Percentiles rank a stretch among this genome's conserved stretches.
Evolutionary conservation across 805 yeast genomes (phyloP).

Genomic region (Hanseniaspora osmophila): DNA sequence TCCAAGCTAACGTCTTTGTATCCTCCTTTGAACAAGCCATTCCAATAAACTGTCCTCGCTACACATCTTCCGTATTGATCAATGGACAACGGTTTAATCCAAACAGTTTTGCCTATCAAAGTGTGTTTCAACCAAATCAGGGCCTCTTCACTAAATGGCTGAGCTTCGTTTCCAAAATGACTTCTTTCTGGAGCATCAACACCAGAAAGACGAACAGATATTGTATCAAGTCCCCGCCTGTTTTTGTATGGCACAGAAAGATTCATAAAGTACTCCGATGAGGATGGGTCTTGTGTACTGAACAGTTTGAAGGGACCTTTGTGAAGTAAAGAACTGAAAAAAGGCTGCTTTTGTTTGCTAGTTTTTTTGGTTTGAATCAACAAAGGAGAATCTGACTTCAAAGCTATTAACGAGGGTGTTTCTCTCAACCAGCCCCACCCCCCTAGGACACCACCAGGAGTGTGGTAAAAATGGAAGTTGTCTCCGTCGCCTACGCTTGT

Average conservation of each 20-base stretch:
- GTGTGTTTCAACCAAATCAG: conserved; percentile 57
- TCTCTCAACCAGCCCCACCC: conserved; percentile 91
- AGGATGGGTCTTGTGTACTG: conserved; percentile 5
- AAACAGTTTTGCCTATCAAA: conserved; percentile 51
- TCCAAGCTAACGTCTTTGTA: conserved; percentile 71
- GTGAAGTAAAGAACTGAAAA: neutral
- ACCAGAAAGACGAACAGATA: conserved; percentile 76
- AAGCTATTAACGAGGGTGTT: conserved; percentile 34
- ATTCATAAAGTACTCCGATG: conserved; percentile 15
- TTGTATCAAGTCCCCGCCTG: conserved; percentile 31
- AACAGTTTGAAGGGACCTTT: neutral
- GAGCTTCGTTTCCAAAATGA: conserved; percentile 89
- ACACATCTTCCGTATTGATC: conserved; percentile 90
- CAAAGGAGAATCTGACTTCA: neutral
- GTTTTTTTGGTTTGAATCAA: neutral
- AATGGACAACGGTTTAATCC: conserved; percentile 61
- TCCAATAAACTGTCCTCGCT: conserved; percentile 49
- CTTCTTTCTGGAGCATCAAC: conserved; percentile 94
- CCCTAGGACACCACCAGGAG: conserved; percentile 75
- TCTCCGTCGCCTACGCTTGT: conserved; percentile 94
- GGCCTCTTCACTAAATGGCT: conserved; percentile 77
- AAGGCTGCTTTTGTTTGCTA: neutral
- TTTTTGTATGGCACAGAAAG: conserved; percentile 17
- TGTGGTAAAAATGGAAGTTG: conserved; percentile 80
- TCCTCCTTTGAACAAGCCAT: conserved; percentile 38